A percentile compares a stretch with the other conserved stretches of the same genome.
Conservation (phyloP, 2,329 filamentous ascomycete species). For the Penicillium aurantiogriseum region DNA sequence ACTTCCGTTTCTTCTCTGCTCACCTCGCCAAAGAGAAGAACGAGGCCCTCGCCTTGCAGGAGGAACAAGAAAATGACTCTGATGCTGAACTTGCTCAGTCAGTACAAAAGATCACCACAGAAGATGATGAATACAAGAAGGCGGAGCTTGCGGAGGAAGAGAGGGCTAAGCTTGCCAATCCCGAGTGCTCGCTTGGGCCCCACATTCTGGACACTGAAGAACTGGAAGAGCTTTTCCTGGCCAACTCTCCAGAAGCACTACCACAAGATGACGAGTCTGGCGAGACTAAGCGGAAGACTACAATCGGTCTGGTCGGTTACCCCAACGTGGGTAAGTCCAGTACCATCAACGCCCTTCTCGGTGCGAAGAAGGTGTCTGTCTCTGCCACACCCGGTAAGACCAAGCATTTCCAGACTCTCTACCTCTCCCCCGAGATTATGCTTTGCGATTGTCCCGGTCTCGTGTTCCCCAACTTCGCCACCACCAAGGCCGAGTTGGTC, state of each 20-base stretch:
- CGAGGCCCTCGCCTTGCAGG: slow-evolving; percentile 63
- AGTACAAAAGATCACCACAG: slow-evolving; percentile 43
- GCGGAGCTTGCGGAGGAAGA: slow-evolving; percentile 23
- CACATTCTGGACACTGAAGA: slow-evolving; percentile 91
- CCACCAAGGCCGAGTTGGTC: slow-evolving; percentile 92
- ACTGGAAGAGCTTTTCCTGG: slow-evolving; percentile 81
- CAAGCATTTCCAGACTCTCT: slow-evolving; percentile 98
- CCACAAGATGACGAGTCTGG: slow-evolving; percentile 47
- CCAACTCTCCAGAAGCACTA: slow-evolving; percentile 63
- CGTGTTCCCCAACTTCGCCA: slow-evolving; percentile 97
- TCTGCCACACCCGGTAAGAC: slow-evolving; percentile 97
- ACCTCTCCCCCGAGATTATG: slow-evolving; percentile 83
- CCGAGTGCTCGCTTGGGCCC: slow-evolving; percentile 52
- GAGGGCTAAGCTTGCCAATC: slow-evolving; percentile 21
- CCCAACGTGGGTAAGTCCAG: slow-evolving; percentile 99
- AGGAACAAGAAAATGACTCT: slow-evolving; percentile 37
- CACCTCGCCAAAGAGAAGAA: slow-evolving; percentile 85
- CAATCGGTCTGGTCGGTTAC: slow-evolving; percentile 93
- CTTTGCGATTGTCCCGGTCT: slow-evolving; percentile 98
- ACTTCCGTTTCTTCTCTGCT: slow-evolving; percentile 96
- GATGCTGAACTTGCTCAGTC: slow-evolving; percentile 47
- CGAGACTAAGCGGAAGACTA: slow-evolving; percentile 62
- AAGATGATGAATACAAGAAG: slow-evolving; percentile 31
- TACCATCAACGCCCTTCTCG: slow-evolving; percentile 98
- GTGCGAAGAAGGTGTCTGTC: slow-evolving; percentile 96